Base-by-base conservation (phyloP, 805 yeast species). In the Wickerhamomyces strasburgensis region DNA sequence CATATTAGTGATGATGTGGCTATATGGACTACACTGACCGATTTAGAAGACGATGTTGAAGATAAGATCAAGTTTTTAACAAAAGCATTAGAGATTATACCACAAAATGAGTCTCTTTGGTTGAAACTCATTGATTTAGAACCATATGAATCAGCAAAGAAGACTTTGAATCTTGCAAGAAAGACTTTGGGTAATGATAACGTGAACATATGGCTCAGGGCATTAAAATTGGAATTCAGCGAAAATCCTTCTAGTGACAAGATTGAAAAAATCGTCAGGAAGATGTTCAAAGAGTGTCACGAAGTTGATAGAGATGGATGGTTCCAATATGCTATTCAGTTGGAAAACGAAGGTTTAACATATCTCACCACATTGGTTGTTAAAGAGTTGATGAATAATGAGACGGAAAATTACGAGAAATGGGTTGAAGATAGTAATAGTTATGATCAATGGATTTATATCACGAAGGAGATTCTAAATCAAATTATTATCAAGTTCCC, bases 1-100 rank as follows among this genome's bases (percentile, higher is more conserved):
- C 66, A 62, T 18, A 51, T 81, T 4, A 93, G 95, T 0, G 51
- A 54, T 2, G 70, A 70, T 37, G 73, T 62, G 5, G 56, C 60
- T 3, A 56, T 90, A n/a, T 90, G 98, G 98, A 60, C 72, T 34
- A 60, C 64, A 18, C 69, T 84, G 1, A 71, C 84, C 2, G 71
- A 73, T 8, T 52, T 75, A 32, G 96, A 89, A 52, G 65, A 64
- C 0, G 73, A 74, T 18, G 47, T 55, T 2, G 60, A 57, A 0
- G 78, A 78, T 37, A 75, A 71, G 1, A 51, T 62, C 15, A 72
- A 73, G 43, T 68, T 88, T 39, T 57, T 86, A 3, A 43, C 53
- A 1, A 81, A 80, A 37, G 90, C 96, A 0, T 68, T 80, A 0
- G 84, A 80, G 42, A 56, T 86, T 17, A 68, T 85, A 15, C 88